Conservation (phyloP, 768 basidiomycete species). For the Termitomyces sp. region DNA sequence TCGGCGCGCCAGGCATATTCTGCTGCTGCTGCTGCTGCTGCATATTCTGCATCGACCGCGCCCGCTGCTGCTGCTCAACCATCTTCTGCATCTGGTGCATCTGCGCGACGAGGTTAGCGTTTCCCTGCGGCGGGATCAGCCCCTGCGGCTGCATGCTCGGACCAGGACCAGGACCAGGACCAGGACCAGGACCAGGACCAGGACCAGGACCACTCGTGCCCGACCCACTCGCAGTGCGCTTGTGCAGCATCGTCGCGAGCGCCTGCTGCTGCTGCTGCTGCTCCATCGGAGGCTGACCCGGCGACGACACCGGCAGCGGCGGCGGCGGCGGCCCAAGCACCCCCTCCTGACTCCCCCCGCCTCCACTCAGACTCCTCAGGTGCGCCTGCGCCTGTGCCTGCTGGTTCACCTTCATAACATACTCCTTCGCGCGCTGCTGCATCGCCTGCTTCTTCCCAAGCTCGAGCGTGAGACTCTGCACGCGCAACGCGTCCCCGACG, state of each 20-base stretch:
- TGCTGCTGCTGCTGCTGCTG: constrained; percentile 4
- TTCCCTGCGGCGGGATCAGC: constrained; percentile 4
- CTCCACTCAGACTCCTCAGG: background rate
- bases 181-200: background rate
- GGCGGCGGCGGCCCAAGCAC: too few relatives aligned
- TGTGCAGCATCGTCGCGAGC: constrained; percentile 17
- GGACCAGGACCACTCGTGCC: background rate
- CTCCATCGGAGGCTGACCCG: constrained; percentile 13
- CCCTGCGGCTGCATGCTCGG: constrained; percentile 3
- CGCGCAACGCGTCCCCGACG: constrained; percentile 2
- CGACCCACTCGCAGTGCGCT: constrained; percentile 11
- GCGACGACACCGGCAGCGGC: background rate
- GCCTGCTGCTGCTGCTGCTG: constrained; percentile 21
- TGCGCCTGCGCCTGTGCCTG: constrained; percentile 6
- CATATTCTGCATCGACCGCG: constrained; percentile 11
- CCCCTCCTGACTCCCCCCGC: too few relatives aligned
- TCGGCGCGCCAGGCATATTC: constrained; percentile 4
- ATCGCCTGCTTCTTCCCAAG: constrained; percentile 4
- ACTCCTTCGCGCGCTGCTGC: constrained; percentile 6
- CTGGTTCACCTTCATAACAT: background rate
- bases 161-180: background rate
- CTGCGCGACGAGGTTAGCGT: constrained; percentile 26
- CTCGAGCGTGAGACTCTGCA: constrained; percentile 10
- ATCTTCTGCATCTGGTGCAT: constrained; percentile 51
- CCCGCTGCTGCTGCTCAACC: constrained; percentile 38